A percentile compares a stretch with the other conserved stretches of the same genome.
These are phyloP conservation scores for Rugonectria rugulosa DNA, from an alignment of 2,329 filamentous ascomycete species.

Conservation along the genomic window DNA sequence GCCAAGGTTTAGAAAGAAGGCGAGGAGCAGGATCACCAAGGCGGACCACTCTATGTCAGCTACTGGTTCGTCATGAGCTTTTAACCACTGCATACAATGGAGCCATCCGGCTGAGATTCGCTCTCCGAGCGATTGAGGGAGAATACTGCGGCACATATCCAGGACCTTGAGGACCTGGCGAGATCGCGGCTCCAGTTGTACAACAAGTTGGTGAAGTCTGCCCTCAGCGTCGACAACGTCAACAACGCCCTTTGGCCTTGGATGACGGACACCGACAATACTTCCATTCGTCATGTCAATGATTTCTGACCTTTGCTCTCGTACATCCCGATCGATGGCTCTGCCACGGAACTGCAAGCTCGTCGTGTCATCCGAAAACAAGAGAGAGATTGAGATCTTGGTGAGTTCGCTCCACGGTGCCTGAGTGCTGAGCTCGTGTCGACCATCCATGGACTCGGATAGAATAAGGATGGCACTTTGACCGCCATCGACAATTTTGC, in stretches of 20 bases:
- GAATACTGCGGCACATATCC: slow-evolving; percentile 67
- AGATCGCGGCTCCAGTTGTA: slow-evolving; percentile 71
- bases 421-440: slow-evolving; percentile 73
- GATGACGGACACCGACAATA: slow-evolving; percentile 63
- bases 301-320: slow-evolving; percentile 54
- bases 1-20: slow-evolving; percentile 68
- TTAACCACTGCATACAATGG: slow-evolving; percentile 75
- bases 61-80: slow-evolving; percentile 53
- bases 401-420: slow-evolving; percentile 77
- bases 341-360: slow-evolving; percentile 65
- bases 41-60: slow-evolving; percentile 74
- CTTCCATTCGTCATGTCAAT: slow-evolving; percentile 56
- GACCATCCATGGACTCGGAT: slow-evolving; percentile 69
- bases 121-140: slow-evolving; percentile 65
- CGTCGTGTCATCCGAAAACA: slow-evolving; percentile 67
- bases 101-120: slow-evolving; percentile 76
- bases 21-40: slow-evolving; percentile 68
- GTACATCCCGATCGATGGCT: slow-evolving; percentile 60
- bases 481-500: slow-evolving; percentile 72
- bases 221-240: slow-evolving; percentile 71
- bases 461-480: slow-evolving; percentile 75
- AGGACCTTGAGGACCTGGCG: slow-evolving; percentile 69
- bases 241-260: slow-evolving; percentile 66
- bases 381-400: slow-evolving; percentile 68
- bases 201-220: slow-evolving; percentile 69